Percentiles rank a stretch among this genome's conserved stretches.
Evolutionary conservation across 1,284 basidiomycete genomes (phyloP).

Genomic region (Tilletiaria anomala): DNA sequence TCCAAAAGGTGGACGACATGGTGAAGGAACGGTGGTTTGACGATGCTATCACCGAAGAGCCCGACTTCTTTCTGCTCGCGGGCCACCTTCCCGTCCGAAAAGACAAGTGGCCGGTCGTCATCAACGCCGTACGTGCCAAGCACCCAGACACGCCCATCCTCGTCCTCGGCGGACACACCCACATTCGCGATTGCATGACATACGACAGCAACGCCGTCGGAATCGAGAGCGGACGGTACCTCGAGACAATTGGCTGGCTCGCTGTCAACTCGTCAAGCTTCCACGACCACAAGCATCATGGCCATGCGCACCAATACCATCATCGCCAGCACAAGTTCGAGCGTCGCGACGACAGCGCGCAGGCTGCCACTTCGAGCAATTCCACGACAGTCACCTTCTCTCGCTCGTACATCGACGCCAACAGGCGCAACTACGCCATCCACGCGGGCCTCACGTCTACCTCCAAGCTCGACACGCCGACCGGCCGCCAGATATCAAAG

Average conservation of each 20-base stretch:
- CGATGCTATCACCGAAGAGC: constrained; percentile 17
- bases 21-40: constrained; percentile 33
- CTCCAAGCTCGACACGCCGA: constrained; percentile 21
- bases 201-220: constrained; percentile 26
- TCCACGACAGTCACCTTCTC: constrained; percentile 37
- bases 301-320: too few species aligned
- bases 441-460: constrained; percentile 10
- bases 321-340: not conserved
- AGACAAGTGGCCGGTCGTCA: constrained; percentile 25
- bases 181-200: constrained; percentile 32
- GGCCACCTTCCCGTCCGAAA: constrained; percentile 35
- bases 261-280: constrained; percentile 12
- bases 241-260: constrained; percentile 22
- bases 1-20: constrained; percentile 28
- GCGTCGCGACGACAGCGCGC: not conserved
- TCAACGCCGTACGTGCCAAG: constrained; percentile 21
- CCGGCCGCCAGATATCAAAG: constrained; percentile 21
- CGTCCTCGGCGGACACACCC: constrained; percentile 34
- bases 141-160: constrained; percentile 28
- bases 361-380: constrained; percentile 12
- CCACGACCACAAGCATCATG: constrained; percentile 7
- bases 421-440: constrained; percentile 39
- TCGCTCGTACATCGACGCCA: constrained; percentile 44
- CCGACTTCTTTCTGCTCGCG: constrained; percentile 31
- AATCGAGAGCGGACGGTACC: constrained; percentile 32